These are phyloP conservation scores for Aechmea fasciata DNA, from an alignment of 176 grass and related monocot genomes.

Conservation along the genomic window DNA sequence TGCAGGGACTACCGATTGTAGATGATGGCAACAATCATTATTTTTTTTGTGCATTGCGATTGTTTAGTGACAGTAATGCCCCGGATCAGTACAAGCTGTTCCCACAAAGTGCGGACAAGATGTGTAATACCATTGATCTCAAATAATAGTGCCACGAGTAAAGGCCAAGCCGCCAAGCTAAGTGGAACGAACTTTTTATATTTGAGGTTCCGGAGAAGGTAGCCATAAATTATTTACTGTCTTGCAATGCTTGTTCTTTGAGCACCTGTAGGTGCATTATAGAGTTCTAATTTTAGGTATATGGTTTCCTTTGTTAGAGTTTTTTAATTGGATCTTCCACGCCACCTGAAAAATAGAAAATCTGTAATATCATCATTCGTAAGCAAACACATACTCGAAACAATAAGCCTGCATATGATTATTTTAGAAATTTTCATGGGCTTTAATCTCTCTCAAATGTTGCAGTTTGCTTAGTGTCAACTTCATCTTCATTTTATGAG, in stretches of 20 bases:
- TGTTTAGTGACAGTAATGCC: conserved; percentile 64
- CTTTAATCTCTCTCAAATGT: too few species aligned
- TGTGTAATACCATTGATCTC: conserved; percentile 61
- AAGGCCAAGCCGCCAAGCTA: conserved; percentile 47
- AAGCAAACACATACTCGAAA: too few species aligned
- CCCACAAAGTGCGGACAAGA: conserved; percentile 96
- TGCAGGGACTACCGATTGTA: conserved; percentile 68
- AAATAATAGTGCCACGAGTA: conserved; percentile 20
- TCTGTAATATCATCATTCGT: too few species aligned
- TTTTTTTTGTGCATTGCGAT: conserved; percentile 87
- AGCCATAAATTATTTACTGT: background rate
- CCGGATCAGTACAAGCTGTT: conserved; percentile 90
- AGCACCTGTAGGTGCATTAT: background rate
- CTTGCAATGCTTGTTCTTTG: background rate
- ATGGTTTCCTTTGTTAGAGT: too few species aligned
- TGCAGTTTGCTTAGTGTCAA: too few species aligned
- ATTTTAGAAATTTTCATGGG: too few species aligned
- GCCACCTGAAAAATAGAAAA: too few species aligned
- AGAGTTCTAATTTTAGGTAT: background rate
- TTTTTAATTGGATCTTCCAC: too few species aligned
- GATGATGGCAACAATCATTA: conserved; percentile 90
- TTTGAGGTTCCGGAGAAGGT: conserved; percentile 98
- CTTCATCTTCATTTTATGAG: too few species aligned
- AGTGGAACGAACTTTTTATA: conserved; percentile 99
- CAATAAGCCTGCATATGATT: too few species aligned